A percentile compares a stretch with the other conserved stretches of the same genome.
phyloP scores from a whole-genome alignment of 2,329 filamentous ascomycete species.

The Cladosporium sphaerospermum region DNA sequence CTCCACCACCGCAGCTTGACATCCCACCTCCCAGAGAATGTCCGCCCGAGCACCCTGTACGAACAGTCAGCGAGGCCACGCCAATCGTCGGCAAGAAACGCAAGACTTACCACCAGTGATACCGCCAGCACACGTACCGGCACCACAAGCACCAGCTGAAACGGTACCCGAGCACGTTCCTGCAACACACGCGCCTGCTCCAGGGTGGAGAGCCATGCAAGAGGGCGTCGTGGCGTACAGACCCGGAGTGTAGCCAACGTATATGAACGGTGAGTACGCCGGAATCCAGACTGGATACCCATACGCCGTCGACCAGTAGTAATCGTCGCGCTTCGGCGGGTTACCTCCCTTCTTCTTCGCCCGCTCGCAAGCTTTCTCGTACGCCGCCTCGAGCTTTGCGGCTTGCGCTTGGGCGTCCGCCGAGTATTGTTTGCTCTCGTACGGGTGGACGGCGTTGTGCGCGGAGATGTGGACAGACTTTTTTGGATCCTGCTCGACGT shows the following conservation, averaged over 20 bases:
- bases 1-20: constrained; percentile 34
- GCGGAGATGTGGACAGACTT: constrained; percentile 65
- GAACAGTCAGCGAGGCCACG: constrained; percentile 35
- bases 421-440: constrained; percentile 22
- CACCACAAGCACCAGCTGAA: constrained; percentile 33
- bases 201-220: constrained; percentile 37
- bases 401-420: constrained; percentile 22
- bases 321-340: constrained; percentile 31
- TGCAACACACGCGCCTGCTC: constrained; percentile 43
- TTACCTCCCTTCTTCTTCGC: constrained; percentile 33
- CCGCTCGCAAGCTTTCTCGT: constrained; percentile 39
- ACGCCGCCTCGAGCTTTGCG: constrained; percentile 49
- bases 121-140: constrained; percentile 35
- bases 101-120: constrained; percentile 38
- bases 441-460: constrained; percentile 57
- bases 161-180: constrained; percentile 37
- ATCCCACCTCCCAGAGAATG: constrained; percentile 39
- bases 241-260: constrained; percentile 30
- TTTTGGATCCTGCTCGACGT: constrained; percentile 45
- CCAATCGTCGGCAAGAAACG: neutral
- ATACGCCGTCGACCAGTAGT: constrained; percentile 38
- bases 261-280: constrained; percentile 42
- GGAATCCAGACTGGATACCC: constrained; percentile 42
- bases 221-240: constrained; percentile 41
- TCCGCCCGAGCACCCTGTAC: constrained; percentile 23